Conservation (phyloP, 2,329 filamentous ascomycete genomes). For the Nemania serpens region DNA sequence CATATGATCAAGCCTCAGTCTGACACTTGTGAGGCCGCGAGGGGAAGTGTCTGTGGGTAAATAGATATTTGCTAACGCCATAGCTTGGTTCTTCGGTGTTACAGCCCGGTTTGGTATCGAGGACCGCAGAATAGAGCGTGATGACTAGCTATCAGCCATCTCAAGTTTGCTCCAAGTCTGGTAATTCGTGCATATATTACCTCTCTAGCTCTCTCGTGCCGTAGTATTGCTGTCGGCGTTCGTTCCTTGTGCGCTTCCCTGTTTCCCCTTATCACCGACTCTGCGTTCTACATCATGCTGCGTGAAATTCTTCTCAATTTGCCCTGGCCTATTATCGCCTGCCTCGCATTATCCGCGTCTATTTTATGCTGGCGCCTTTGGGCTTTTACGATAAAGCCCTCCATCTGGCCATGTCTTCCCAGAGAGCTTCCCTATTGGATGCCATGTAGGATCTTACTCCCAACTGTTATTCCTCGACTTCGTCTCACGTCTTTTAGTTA, state of each 20-base stretch:
- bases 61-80: not conserved
- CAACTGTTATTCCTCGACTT: not conserved
- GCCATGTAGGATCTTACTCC: not conserved
- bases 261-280: not conserved
- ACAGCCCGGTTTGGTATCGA: not conserved
- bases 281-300: not conserved
- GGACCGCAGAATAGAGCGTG: not conserved
- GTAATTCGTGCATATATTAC: not conserved
- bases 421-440: not conserved
- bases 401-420: not conserved
- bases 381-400: not conserved
- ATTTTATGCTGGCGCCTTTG: not conserved
- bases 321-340: not conserved
- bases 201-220: not conserved
- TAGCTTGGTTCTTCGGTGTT: not conserved
- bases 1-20: not conserved
- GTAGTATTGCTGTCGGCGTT: not conserved
- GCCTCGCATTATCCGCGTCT: not conserved
- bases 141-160: not conserved
- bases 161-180: not conserved
- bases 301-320: not conserved
- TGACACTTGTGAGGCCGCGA: not conserved
- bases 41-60: not conserved
- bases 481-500: not conserved
- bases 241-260: not conserved